Evolutionary conservation across 768 basidiomycete genomes (phyloP), one percentile per base, ranked within the genome.

Genomic region (Suillus decipiens): DNA sequence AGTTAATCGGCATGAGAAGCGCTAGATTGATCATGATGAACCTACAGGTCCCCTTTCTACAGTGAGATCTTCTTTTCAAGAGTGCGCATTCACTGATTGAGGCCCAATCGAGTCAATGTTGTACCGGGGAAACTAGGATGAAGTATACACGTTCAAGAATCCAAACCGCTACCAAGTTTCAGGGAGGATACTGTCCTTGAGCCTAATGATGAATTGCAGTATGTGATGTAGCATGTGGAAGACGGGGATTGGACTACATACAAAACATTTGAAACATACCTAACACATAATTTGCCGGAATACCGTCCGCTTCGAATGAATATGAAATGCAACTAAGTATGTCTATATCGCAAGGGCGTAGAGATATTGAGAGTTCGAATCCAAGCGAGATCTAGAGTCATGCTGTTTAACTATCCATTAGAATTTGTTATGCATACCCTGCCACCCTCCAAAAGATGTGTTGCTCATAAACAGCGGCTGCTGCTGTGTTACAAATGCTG

Each of bases 391-490:
- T 57, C 37, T 28, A 9, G 15, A 39, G n/a, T 22, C 34, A n/a
- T 12, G 14, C 15, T 37, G 22, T 31, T 36, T 31, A 8, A 31
- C 5, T 28, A 8, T 41, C 28, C 39, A n/a, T 72, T 59, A 69
- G 57, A 67, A 69, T 7, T 71, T 24, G n/a, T 67, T 62, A 17
- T 70, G 63, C 3, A 37, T 41, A 2, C 67, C 63, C 22, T 68
- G 65, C 48, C 75, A 75, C 31, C 65, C 62, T 1, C 58, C 57
- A 36, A 63, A 73, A 31, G 61, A 65, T 19, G 55, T 54, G 24
- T 66, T 56, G 31, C 61, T 59, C 39, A 66, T 67, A 36, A 63
- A 63, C 47, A 68, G 72, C 42, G 69, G 73, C 50, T 70, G 72
- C 41, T 43, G 45, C 56, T 64, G 65, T 61, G 71, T 63, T 59